These are phyloP conservation scores for Strobilomyces confusus DNA, from an alignment of 768 basidiomycete genomes.

Conservation along the genomic window DNA sequence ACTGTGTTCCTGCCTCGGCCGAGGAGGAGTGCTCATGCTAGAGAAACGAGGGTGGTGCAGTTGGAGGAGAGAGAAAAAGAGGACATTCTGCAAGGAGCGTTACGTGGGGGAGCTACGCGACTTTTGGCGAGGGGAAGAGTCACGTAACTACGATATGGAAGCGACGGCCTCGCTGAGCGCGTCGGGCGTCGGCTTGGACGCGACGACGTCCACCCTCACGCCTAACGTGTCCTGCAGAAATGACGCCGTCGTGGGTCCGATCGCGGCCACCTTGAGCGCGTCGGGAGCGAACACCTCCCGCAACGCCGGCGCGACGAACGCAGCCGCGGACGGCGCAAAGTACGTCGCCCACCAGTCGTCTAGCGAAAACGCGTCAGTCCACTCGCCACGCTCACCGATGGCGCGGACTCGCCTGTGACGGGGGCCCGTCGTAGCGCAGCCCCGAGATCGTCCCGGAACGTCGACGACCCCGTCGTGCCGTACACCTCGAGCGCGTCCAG, in stretches of 20 bases:
- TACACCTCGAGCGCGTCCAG: constrained; percentile 64
- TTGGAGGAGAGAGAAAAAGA: constrained; percentile 10
- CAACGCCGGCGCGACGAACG: constrained; percentile 51
- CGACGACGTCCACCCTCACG: constrained; percentile 50
- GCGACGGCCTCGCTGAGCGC: constrained; percentile 35
- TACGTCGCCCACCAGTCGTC: constrained; percentile 57
- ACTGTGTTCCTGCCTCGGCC: constrained; percentile 25
- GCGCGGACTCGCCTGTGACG: constrained; percentile 23
- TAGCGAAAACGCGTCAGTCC: neutral
- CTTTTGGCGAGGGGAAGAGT: neutral
- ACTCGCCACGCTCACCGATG: neutral
- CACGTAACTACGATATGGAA: constrained; percentile 13
- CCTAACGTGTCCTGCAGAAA: constrained; percentile 45
- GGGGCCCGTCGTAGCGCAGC: constrained; percentile 24
- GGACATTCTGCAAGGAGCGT: too few species aligned
- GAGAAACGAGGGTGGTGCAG: constrained; percentile 18
- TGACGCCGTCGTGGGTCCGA: constrained; percentile 62
- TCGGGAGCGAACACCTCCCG: constrained; percentile 36
- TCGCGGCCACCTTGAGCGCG: constrained; percentile 47
- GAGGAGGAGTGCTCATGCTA: constrained; percentile 28
- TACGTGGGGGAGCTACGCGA: too few species aligned
- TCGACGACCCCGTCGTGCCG: constrained; percentile 54
- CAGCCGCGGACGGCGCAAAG: constrained; percentile 73
- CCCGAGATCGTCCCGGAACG: constrained; percentile 44
- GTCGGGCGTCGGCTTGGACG: constrained; percentile 55